A percentile compares a stretch with the other conserved stretches of the same genome.
These are phyloP conservation scores for Beauveria scarabaeidicola DNA, from an alignment of 2,329 filamentous ascomycete genomes.

Conservation along the genomic window DNA sequence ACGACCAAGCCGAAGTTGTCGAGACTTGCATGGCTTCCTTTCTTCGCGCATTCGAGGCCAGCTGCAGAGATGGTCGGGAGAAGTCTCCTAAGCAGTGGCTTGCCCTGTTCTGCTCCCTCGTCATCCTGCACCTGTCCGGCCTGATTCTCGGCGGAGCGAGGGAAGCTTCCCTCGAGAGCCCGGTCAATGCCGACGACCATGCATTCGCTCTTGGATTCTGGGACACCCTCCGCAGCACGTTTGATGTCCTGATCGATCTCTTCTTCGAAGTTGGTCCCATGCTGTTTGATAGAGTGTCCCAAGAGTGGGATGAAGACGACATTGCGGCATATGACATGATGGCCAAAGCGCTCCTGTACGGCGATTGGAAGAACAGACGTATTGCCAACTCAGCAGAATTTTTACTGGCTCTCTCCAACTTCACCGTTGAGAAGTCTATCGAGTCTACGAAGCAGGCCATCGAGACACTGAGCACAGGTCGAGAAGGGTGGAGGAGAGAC, in stretches of 20 bases:
- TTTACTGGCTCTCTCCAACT: not conserved
- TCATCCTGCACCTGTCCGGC: conserved; percentile 49
- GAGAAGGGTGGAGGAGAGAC: not conserved
- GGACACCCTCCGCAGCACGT: not conserved
- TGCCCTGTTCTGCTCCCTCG: conserved; percentile 45
- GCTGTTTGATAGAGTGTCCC: conserved; percentile 1
- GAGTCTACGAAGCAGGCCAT: not conserved
- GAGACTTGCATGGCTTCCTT: conserved; percentile 44
- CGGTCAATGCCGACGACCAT: conserved; percentile 5
- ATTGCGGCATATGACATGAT: not conserved
- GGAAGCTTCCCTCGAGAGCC: not conserved
- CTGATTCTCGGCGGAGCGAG: conserved; percentile 41
- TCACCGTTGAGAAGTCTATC: not conserved
- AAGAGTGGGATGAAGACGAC: conserved; percentile 5
- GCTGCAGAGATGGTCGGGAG: conserved; percentile 25
- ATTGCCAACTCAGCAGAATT: conserved; percentile 5
- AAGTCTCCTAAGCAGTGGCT: conserved; percentile 39
- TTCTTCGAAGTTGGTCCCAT: conserved; percentile 1
- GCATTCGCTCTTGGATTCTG: not conserved
- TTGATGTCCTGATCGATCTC: not conserved
- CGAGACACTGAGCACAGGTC: not conserved
- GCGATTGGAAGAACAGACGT: not conserved
- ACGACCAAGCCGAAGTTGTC: conserved; percentile 39
- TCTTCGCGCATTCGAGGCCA: conserved; percentile 43
- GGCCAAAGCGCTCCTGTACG: conserved; percentile 1